Percentiles rank a stretch among this genome's conserved stretches.
Evolutionary conservation across 345 rosid species (phyloP).

Genomic region (Ailanthus altissimus): DNA sequence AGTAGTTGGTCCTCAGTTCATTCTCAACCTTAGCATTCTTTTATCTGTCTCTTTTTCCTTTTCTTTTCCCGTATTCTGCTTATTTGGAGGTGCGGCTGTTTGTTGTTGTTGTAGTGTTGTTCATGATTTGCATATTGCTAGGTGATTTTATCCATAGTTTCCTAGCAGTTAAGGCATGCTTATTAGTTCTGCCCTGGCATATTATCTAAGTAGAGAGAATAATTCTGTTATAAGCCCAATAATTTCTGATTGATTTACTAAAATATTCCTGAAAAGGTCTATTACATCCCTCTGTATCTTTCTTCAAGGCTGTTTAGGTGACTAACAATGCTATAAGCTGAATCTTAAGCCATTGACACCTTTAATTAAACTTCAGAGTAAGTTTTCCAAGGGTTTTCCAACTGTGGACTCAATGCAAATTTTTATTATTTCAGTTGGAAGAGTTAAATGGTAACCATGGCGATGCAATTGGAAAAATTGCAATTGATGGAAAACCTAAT

Average conservation of each 20-base stretch:
- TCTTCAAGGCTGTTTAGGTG: background rate
- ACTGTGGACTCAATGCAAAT: background rate
- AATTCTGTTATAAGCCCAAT: background rate
- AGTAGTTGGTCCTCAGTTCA: slow-evolving; percentile 1
- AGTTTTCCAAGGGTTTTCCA: background rate
- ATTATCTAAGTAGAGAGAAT: background rate
- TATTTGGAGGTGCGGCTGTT: background rate
- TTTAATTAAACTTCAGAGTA: background rate
- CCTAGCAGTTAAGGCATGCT: background rate
- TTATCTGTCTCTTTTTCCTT: background rate
- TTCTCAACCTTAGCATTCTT: background rate
- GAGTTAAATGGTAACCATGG: slow-evolving; percentile 39
- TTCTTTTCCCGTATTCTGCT: background rate
- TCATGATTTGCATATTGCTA: background rate
- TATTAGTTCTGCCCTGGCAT: background rate
- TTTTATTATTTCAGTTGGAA: slow-evolving; percentile 49
- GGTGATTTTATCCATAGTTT: background rate
- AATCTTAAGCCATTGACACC: background rate
- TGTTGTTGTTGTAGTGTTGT: background rate
- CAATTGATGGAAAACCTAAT: slow-evolving; percentile 10
- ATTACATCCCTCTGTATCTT: background rate
- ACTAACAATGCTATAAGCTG: slow-evolving; percentile 9
- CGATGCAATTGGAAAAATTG: slow-evolving; percentile 32
- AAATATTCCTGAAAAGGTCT: background rate
- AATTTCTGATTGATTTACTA: background rate